Percentiles rank a stretch among this genome's conserved stretches.
Conservation (phyloP, 148 eudicot species). For the Chenopodium berlandieri region DNA sequence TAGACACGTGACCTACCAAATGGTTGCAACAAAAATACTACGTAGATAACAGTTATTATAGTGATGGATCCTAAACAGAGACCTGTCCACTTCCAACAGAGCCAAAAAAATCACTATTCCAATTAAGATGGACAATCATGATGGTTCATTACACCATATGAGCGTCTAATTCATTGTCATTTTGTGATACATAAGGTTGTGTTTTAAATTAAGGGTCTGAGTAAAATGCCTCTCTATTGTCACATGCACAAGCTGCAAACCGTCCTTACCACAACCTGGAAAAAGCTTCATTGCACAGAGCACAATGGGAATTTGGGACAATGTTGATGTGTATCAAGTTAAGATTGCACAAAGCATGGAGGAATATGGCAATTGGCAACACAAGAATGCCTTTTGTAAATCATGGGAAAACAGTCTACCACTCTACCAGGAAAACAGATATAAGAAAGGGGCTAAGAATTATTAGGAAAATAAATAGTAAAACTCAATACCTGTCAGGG, state of each 20-base stretch:
- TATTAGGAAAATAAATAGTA: background rate
- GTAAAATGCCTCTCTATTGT: background rate
- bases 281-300: background rate
- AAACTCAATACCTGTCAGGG: conserved; percentile 73
- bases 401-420: background rate
- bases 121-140: background rate
- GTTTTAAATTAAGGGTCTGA: background rate
- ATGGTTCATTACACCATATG: background rate
- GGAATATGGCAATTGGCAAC: background rate
- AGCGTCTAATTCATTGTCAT: background rate
- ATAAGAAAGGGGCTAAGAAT: background rate
- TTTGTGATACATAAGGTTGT: background rate
- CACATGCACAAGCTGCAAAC: background rate
- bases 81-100: background rate
- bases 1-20: background rate
- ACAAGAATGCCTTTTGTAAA: conserved; percentile 11
- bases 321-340: background rate
- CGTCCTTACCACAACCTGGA: background rate
- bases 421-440: background rate
- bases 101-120: background rate
- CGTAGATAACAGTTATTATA: background rate
- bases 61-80: background rate
- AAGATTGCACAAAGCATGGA: background rate
- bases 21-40: background rate
- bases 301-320: background rate